phyloP scores from a whole-genome alignment of 805 yeast species.

The Saturnispora bothae region DNA sequence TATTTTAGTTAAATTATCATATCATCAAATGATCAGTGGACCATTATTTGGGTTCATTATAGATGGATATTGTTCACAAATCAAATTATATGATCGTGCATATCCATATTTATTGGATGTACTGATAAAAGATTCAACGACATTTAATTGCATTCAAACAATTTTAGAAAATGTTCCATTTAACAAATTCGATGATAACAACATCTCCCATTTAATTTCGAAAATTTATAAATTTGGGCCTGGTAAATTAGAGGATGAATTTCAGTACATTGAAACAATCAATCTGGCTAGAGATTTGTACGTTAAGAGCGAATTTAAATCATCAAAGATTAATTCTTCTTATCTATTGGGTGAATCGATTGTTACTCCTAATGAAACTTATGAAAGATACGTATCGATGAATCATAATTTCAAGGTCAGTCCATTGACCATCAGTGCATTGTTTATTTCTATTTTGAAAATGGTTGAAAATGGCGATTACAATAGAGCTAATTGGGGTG shows the following conservation, averaged over 20 bases:
- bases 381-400: slow-evolving; percentile 19
- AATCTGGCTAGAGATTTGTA: slow-evolving; percentile 21
- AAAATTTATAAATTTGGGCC: slow-evolving; percentile 20
- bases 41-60: slow-evolving; percentile 16
- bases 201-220: slow-evolving; percentile 18
- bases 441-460: slow-evolving; percentile 39
- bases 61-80: slow-evolving; percentile 8
- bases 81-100: neutral
- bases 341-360: slow-evolving; percentile 27
- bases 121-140: slow-evolving; percentile 14
- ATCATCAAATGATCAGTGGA: slow-evolving; percentile 12
- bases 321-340: slow-evolving; percentile 18
- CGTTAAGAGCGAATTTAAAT: slow-evolving; percentile 11
- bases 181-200: slow-evolving; percentile 20
- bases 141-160: slow-evolving; percentile 9
- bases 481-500: slow-evolving; percentile 33
- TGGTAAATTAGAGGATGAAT: slow-evolving; percentile 7
- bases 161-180: slow-evolving; percentile 10
- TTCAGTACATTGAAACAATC: slow-evolving; percentile 12
- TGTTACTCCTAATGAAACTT: slow-evolving; percentile 24
- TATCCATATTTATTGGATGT: slow-evolving; percentile 18
- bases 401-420: slow-evolving; percentile 14
- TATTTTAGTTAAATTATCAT: slow-evolving; percentile 19
- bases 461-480: slow-evolving; percentile 14
- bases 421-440: slow-evolving; percentile 29